Evolutionary conservation across 305 asterid genomes (phyloP), one percentile per base, ranked within the genome.

Genomic region (Fraxinus sp.): DNA sequence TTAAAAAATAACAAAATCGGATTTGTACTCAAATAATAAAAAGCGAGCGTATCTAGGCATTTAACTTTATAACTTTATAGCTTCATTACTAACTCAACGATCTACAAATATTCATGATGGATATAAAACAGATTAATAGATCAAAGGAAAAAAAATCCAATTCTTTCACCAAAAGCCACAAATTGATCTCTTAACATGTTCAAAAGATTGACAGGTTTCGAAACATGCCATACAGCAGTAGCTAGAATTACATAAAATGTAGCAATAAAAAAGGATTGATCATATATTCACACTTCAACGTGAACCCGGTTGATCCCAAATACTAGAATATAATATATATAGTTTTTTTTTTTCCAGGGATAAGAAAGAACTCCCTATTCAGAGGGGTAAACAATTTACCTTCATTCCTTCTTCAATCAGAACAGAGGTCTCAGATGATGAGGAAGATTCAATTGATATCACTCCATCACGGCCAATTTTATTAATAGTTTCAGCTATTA

Each of bases 391-490:
- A 30, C 20, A 72, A 87, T 82, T 66, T 86, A 96, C 99, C 98
- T 94, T 94, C 98, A 96, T 92, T 89, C 99, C 99, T 87, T 94
- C 98, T 90, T 96, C 99, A 85, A 96, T 85, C 55, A 78, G 82
- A 86, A 94, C 91, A 55, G 88, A 88, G 35, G 98, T 94, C 88
- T 94, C 98, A 62, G 91, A 85, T 32, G 99, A 90, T 22, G 92
- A 90, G 71, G 98, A 93, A 78, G 95, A 88, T 86, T 93, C 99
- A 77, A 96, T 87, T 28, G 91, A 88, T 82, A 94, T 89, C 0
- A 94, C 88, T 83, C 99, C 98, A 91, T 96, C 96, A 11, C 95
- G 92, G 66, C 99, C 99, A 90, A 96, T 93, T 91, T 90, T 94
- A 77, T 87, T 88, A 80, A 96, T 89, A 84, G 99, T 97, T 88